These are phyloP conservation scores for Teratosphaeriaceae sp. DNA, from an alignment of 2,329 filamentous ascomycete species.

Conservation along the genomic window DNA sequence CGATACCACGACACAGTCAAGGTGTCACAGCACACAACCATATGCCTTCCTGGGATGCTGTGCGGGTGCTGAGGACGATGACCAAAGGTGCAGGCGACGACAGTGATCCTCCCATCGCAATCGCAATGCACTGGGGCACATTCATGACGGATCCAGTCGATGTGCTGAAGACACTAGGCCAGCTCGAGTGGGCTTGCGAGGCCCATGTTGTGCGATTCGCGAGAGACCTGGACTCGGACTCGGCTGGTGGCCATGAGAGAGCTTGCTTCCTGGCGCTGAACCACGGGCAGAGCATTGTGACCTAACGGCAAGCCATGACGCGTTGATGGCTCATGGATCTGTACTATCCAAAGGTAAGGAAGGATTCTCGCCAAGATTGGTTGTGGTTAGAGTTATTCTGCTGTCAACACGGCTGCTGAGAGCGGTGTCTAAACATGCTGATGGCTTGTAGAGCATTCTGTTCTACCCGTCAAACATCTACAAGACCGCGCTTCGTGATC, in stretches of 20 bases:
- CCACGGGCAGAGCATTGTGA: conserved; percentile 1
- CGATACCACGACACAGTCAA: conserved; percentile 5
- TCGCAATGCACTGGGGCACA: conserved; percentile 11
- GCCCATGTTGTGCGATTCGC: conserved; percentile 5
- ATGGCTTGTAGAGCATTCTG: too few relatives aligned
- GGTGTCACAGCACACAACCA: conserved; percentile 10
- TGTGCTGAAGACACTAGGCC: conserved; percentile 6
- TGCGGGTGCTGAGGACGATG: conserved; percentile 3
- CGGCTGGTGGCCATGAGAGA: background rate
- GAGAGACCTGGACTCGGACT: background rate
- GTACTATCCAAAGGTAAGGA: too few relatives aligned
- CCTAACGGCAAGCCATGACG: too few relatives aligned
- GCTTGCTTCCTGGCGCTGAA: conserved; percentile 2
- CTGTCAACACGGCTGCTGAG: too few relatives aligned
- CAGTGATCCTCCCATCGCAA: background rate
- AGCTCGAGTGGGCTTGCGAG: conserved; percentile 10
- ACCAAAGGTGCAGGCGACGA: background rate
- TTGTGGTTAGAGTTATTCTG: too few relatives aligned
- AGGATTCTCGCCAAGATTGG: too few relatives aligned
- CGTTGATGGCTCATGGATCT: too few relatives aligned
- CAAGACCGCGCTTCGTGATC: too few relatives aligned
- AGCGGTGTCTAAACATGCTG: too few relatives aligned
- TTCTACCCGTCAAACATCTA: too few relatives aligned
- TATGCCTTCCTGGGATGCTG: conserved; percentile 10
- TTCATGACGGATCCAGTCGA: conserved; percentile 5